Evolutionary conservation across 2,329 filamentous ascomycete genomes (phyloP), one percentile per base, ranked within the genome.

Genomic region (Hysterium pulicare): DNA sequence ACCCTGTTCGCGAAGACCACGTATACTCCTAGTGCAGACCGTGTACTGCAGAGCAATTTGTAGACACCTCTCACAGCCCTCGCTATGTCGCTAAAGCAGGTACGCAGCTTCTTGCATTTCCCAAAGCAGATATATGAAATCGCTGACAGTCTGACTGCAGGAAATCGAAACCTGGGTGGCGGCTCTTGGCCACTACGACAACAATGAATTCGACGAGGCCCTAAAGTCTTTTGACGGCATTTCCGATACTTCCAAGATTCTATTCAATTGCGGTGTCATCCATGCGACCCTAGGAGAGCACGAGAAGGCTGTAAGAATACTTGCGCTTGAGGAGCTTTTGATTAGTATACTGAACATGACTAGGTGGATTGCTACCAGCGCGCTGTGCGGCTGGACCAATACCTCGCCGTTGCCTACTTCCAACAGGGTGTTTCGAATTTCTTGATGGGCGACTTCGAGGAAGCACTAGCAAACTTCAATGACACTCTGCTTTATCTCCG

Each of bases 151-250:
- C 43, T 44, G 44, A 10, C 10, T 33, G 43, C 48, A 95, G 90
- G 93, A 98, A 86, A 98, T 98, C 70, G 91, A 97, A 74, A 95
- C 89, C 38, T 98, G 93, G 93, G 93, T 97, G 54, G 77, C 84
- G 66, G 93, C 93, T 69, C 82, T 98, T 42, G 83, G 76, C 57
- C 84, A 85, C 64, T 98, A 98, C 73, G 93, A 98, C 72, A 93
- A 91, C 72, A 95, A 95, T 71, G 89, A 98, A 62, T 97, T 95
- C 70, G 91, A 97, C 61, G 86, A 91, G 53, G 83, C 93, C 21
- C 72, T 97, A 49, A 80, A 77, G 56, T 81, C 87, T 47, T 97
- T 98, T 63, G 86, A 88, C 49, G 81, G 77, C 55, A 95, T 98
- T 59, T 79, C 86, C 48, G 93, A 97, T 66, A 98, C 93, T 0